Base-by-base conservation (phyloP, 176 grass and related monocot species). In the Musa schizocarpa region DNA sequence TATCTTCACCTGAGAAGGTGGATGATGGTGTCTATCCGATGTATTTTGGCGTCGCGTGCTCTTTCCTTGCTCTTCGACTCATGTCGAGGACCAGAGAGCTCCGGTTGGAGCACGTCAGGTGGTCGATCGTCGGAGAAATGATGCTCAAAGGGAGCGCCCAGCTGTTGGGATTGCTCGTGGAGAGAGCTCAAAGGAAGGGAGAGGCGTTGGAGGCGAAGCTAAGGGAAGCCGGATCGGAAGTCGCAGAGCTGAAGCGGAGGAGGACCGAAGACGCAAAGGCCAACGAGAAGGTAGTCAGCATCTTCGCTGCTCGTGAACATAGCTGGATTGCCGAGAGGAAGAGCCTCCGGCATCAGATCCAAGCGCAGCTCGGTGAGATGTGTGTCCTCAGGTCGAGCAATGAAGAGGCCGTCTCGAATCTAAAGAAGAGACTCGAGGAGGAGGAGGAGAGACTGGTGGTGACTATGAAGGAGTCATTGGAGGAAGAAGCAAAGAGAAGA, bases 241-340 rank as follows among this genome's bases (percentile, higher is more conserved):
- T 85, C 0, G 85, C 74, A 57, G 85, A 88, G 73, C 76, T 96
- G 49, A 85, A 66, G 25, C 61, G 57, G 52, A 77, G 75, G 10
- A 68, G 93, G 34, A 77, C 70, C 3, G 93, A 96, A 69, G 92
- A 92, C 22, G 92, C 88, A 9, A 85, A 84, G 77, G 92, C 88
- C 21, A 96, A 96, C 69, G 92, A 96, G 84, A 92, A 96, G 79
- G 88, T 92, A 22, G 92, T 82, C 1, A 75, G 84, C 24, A 96
- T 96, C 76, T 96, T 96, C 50, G 84, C 89, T 8, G 81, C 84
- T 0, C 89, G 85, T 9, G 88, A 92, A 82, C 89, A 96, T 72
- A 81, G 89, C 17, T 96, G 92, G 92, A 72, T 96, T 13, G 74
- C 84, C 0, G 92, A 92, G 73, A 71, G 83, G 52, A 89, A 79